phyloP scores from a whole-genome alignment of 148 eudicot species.

The Diospyros kaki region DNA sequence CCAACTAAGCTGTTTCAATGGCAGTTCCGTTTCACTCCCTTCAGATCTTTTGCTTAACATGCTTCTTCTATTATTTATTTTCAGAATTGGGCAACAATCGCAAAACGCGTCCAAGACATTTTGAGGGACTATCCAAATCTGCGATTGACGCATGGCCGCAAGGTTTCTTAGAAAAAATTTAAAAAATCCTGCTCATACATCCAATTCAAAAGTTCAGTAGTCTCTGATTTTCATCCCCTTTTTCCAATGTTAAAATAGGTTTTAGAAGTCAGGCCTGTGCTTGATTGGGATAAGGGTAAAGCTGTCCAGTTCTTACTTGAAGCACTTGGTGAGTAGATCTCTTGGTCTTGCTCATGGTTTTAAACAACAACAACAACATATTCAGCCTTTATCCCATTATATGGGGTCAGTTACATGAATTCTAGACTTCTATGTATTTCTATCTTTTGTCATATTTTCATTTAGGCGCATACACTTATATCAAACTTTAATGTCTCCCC shows the following conservation, averaged over 20 bases:
- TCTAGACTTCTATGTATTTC: too few relatives aligned
- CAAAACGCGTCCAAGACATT: slow-evolving; percentile 44
- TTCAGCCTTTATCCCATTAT: too few relatives aligned
- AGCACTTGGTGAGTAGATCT: slow-evolving; percentile 64
- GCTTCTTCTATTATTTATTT: slow-evolving; percentile 13
- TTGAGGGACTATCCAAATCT: slow-evolving; percentile 67
- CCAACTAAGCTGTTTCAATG: background rate
- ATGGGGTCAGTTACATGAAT: too few relatives aligned
- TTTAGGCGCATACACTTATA: too few relatives aligned
- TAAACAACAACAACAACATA: background rate
- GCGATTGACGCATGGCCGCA: slow-evolving; percentile 87
- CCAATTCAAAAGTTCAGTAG: background rate
- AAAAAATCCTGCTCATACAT: too few relatives aligned
- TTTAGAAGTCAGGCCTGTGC: slow-evolving; percentile 88
- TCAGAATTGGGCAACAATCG: slow-evolving; percentile 72
- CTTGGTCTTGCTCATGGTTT: background rate
- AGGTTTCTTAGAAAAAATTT: slow-evolving; percentile 27
- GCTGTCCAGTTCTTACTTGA: slow-evolving; percentile 92
- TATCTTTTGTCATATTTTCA: too few relatives aligned
- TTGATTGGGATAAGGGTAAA: slow-evolving; percentile 97
- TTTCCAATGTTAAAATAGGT: slow-evolving; percentile 32
- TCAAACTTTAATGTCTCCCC: too few relatives aligned
- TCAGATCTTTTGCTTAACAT: background rate
- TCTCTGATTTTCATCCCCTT: background rate
- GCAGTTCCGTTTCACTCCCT: background rate